Evolutionary conservation across 2,329 filamentous ascomycete species (phyloP), one percentile per base, ranked within the genome.

Genomic region (Daldinia eschscholtzii): DNA sequence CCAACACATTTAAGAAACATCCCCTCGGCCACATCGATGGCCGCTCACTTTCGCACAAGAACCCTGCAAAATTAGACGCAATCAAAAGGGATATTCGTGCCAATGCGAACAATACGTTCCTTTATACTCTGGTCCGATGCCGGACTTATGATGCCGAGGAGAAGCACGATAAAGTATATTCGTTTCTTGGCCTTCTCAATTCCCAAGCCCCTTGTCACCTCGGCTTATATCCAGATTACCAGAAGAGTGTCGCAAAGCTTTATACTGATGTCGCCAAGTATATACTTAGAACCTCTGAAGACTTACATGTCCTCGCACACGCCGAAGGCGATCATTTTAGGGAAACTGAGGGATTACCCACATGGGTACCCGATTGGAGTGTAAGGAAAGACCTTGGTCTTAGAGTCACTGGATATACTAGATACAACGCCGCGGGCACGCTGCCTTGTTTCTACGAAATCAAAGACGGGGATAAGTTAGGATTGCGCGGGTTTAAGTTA

Each of bases 331-430:
- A 70, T 20, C 33, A 64, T 1, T 72, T 73, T 15, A 67, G 52
- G 13, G 12, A 48, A 0, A 52, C 46, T 2, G 2, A 48, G 12
- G 67, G 58, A 1, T 37, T 73, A 7, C 72, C 72, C 20, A 68
- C 70, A 1, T 73, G 72, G 72, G 72, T 64, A 4, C 64, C 68
- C 3, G 72, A 73, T 58, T 73, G 72, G 72, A 72, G 70, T 15
- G 62, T 71, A 18, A 64, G 57, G n/a, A 59, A 67, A 26, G 67
- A 72, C 10, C 33, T 72, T 0, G 72, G 72, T 13, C 63, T 73
- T 6, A 37, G 70, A 50, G 72, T 73, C 46, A 73, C 72, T 12
- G 68, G 70, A 20, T 73, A 73, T 28, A 9, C 18, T 1, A 67
- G 72, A 26, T 73, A 69, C 35, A 12, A 64, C 12, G 70, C 72